These are phyloP conservation scores for Rutidosis leptorrhynchoides DNA, from an alignment of 129 eudicot genomes.

Conservation along the genomic window DNA sequence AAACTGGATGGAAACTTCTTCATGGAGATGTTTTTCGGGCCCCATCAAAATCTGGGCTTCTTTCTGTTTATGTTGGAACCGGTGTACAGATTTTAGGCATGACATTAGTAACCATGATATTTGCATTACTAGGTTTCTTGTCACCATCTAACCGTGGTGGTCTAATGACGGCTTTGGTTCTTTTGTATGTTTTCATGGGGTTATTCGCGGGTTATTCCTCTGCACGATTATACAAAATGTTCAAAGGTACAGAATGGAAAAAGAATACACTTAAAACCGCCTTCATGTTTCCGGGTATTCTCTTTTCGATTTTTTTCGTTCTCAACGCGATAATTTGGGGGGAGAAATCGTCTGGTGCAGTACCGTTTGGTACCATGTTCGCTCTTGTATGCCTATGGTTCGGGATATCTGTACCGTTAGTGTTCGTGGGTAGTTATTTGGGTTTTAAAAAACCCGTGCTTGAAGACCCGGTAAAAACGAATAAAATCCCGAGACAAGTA, in stretches of 20 bases:
- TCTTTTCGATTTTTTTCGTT: slow-evolving; percentile 69
- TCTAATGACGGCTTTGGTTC: slow-evolving; percentile 93
- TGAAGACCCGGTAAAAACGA: slow-evolving; percentile 89
- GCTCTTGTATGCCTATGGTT: slow-evolving; percentile 88
- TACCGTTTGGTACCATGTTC: slow-evolving; percentile 92
- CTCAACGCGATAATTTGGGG: slow-evolving; percentile 91
- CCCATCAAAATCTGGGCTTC: slow-evolving; percentile 62
- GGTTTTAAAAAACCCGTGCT: slow-evolving; percentile 79
- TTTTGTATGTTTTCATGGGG: slow-evolving; percentile 96
- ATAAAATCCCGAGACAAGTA: slow-evolving; percentile 80
- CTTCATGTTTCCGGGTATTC: slow-evolving; percentile 89
- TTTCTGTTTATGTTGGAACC: slow-evolving; percentile 83
- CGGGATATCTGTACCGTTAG: slow-evolving; percentile 89
- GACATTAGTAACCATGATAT: slow-evolving; percentile 93
- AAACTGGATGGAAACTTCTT: slow-evolving; percentile 96
- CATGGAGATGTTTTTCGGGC: slow-evolving; percentile 88
- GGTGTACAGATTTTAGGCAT: slow-evolving; percentile 81
- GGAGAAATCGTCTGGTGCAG: slow-evolving; percentile 89
- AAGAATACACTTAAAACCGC: slow-evolving; percentile 79
- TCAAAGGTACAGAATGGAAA: slow-evolving; percentile 93
- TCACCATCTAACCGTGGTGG: slow-evolving; percentile 96
- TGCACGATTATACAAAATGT: slow-evolving; percentile 90
- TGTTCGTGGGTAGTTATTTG: slow-evolving; percentile 85
- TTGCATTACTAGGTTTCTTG: slow-evolving; percentile 81
- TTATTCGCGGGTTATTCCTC: slow-evolving; percentile 86